Evolutionary conservation across 2,329 filamentous ascomycete species (phyloP), one percentile per base, ranked within the genome.

Genomic region (Penicillium crustosum): DNA sequence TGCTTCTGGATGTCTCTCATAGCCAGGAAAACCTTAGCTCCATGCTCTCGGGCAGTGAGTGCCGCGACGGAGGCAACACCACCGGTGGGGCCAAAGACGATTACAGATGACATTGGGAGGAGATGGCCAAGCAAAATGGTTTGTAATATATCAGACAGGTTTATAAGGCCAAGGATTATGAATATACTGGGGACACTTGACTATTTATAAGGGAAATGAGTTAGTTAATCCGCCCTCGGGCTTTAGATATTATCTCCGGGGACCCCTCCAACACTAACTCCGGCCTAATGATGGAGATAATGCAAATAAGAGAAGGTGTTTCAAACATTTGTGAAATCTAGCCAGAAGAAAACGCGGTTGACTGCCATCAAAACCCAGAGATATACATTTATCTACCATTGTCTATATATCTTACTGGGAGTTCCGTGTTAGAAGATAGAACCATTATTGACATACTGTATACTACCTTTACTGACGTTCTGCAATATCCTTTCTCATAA

Each of bases 401-500:
- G 12, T 33, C 7, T 35, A 35, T 36, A 19, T 49, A 38, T 39
- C 19, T 17, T 27, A 33, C 5, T 33, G 5, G 7, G 19, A 4
- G 10, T 8, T 33, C 8, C 1, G 1, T 17, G 10, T 3, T 31
- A 21, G 12, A 15, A 35, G 29, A 31, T 35, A 35, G 19, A 29
- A 19, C 10, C 6, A 12, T 19, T 19, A 2, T 12, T 31, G 43
- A 31, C 6, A 31, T 38, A n/a, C 7, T 21, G 33, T 35, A 45
- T 27, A 31, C 23, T 31, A n/a, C 27, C 10, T 19, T 33, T 9
- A 52, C 10, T 33, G 4, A 48, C 29, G 7, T 1, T 21, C 17
- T 23, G 41, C 49, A 53, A 66, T 58, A 17, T 67, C 61, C 29
- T 65, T 66, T 25, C 63, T 54, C 65, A 67, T 67, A 25, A 66